Evolutionary conservation across 2,329 filamentous ascomycete species (phyloP), one percentile per base, ranked within the genome.

Genomic region (Colletotrichum australisinense): DNA sequence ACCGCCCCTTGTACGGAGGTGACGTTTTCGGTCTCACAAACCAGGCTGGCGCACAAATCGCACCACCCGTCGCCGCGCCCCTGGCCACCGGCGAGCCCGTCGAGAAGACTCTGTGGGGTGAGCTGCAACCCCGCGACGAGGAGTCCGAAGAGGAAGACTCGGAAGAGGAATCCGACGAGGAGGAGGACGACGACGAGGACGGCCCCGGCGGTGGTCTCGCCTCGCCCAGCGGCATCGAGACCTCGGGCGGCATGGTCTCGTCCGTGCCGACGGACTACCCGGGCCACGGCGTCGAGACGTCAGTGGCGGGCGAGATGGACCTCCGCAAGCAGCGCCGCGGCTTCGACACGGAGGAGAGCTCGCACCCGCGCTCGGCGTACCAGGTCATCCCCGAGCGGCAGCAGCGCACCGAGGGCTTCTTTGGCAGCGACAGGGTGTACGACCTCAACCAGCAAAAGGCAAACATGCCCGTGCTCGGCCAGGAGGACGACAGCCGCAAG

Each of bases 381-480:
- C 95, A 95, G 24, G 92, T 99, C 60, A 89, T 99, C 26, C 95
- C 95, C 12, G 96, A 99, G 84, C 93, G 94, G 71, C 93, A 96
- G 80, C 93, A 95, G 26, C 91, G 93, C 64, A 91, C 94, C 5
- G 93, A 95, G 77, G 97, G 97, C 58, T 98, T 99, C 90, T 98
- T 99, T 81, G 97, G 97, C 77, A 95, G 94, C 78, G 96, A 98
- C 81, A 93, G 95, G 79, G 93, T 93, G 19, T 99, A 99, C 84
- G 95, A 99, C 83, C 89, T 99, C 75, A 93, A 91, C 49, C 80
- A 71, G 53, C 84, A 83, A 75, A 86, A 88, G 74, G 84, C 86
- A 26, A 85, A 87, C 73, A 83, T 94, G 74, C 93, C 94, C 1
- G 89, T 97, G 3, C 89, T 99, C 4, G 97, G 95, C 12, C 89